phyloP scores from a whole-genome alignment of 371 early-diverging fungal species.

The Saksenaea vasiformis region DNA sequence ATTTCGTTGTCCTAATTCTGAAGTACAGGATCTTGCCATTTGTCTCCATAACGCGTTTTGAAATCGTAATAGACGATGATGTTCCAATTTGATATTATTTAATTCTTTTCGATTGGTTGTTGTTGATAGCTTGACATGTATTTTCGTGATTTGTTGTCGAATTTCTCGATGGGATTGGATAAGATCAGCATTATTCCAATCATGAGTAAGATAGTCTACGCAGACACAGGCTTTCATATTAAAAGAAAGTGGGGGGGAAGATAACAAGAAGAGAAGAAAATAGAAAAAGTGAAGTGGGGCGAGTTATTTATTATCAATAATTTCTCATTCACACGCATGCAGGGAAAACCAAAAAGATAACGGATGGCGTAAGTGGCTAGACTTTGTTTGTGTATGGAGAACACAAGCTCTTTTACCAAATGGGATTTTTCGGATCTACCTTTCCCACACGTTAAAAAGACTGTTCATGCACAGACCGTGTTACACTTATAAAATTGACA shows the following conservation, averaged over 20 bases:
- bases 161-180: conserved; percentile 31
- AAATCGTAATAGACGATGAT: conserved; percentile 27
- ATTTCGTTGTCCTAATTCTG: conserved; percentile 23
- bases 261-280: conserved; percentile 9
- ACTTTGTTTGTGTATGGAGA: conserved; percentile 1
- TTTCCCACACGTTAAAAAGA: conserved; percentile 4
- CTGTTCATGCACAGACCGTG: conserved; percentile 19
- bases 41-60: conserved; percentile 48
- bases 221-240: conserved; percentile 38
- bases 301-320: neutral
- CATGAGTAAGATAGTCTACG: conserved; percentile 47
- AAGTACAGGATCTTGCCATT: conserved; percentile 39
- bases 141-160: conserved; percentile 28
- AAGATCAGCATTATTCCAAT: conserved; percentile 39
- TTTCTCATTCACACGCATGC: conserved; percentile 2
- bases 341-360: neutral
- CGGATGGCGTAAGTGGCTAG: neutral
- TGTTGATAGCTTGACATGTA: conserved; percentile 13
- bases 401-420: conserved; percentile 9
- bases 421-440: conserved; percentile 1
- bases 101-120: conserved; percentile 9
- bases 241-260: neutral
- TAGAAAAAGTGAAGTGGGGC: neutral
- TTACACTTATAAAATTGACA: conserved; percentile 11
- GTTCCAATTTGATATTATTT: conserved; percentile 25